Conservation (phyloP, 768 basidiomycete genomes). For the Tricholoma sp. region DNA sequence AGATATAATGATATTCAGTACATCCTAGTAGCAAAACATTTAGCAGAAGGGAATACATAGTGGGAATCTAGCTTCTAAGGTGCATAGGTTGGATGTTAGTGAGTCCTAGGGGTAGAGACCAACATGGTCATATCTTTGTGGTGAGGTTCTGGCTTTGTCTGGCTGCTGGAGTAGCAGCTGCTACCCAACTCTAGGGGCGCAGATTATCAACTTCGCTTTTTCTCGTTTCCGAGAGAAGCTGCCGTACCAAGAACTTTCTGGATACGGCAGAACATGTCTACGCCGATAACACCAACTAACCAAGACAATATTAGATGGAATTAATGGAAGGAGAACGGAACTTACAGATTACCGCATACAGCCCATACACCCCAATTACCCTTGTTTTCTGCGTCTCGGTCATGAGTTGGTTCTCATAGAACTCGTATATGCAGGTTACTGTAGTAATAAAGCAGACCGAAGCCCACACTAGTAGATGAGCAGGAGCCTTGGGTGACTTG, state of each 20-base stretch:
- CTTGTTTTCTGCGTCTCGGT: conserved; percentile 11
- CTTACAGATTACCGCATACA: conserved; percentile 15
- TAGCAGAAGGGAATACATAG: too few species aligned
- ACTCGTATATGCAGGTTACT: conserved; percentile 16
- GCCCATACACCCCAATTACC: conserved; percentile 14
- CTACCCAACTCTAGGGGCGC: too few species aligned
- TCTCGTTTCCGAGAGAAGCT: not conserved
- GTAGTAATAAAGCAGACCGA: conserved; percentile 15
- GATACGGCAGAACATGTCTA: conserved; percentile 19
- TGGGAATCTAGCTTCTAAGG: too few species aligned
- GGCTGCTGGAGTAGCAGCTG: too few species aligned
- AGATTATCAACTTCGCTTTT: not conserved
- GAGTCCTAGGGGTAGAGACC: too few species aligned
- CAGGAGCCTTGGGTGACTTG: conserved; percentile 15
- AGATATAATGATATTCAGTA: too few species aligned
- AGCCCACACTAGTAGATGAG: conserved; percentile 16
- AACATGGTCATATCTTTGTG: too few species aligned
- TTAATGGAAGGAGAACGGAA: not conserved
- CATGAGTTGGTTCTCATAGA: conserved; percentile 18
- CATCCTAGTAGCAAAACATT: too few species aligned
- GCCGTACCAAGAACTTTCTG: conserved; percentile 11
- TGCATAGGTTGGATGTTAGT: too few species aligned
- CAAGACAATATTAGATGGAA: not conserved
- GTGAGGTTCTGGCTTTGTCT: not conserved
- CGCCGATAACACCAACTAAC: conserved; percentile 13